Evolutionary conservation across 805 yeast genomes (phyloP).

Genomic region (Saturnispora dispora): DNA sequence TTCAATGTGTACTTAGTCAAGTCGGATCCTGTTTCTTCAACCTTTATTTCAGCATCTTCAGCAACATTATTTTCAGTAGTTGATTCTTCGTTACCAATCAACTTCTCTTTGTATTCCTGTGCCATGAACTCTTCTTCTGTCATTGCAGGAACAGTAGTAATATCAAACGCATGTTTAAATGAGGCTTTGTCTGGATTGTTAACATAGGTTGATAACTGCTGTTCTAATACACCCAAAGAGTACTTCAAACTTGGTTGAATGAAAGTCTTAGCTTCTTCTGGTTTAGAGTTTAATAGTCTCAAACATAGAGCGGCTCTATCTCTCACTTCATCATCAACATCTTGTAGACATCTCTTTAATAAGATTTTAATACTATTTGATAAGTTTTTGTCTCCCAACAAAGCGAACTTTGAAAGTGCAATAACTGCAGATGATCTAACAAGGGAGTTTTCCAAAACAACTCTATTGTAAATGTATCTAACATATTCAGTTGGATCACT

Average conservation of each 20-base stretch:
- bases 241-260: conserved; percentile 61
- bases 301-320: conserved; percentile 90
- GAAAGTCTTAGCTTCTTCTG: conserved; percentile 37
- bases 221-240: conserved; percentile 72
- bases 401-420: conserved; percentile 84
- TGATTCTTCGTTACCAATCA: conserved; percentile 24
- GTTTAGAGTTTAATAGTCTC: conserved; percentile 43
- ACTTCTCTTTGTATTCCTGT: conserved; percentile 48
- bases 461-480: conserved; percentile 93
- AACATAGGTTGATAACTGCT: conserved; percentile 64
- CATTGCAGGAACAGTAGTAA: conserved; percentile 53
- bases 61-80: conserved; percentile 19
- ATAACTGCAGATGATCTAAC: conserved; percentile 94
- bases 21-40: conserved; percentile 12
- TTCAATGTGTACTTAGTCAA: conserved; percentile 28
- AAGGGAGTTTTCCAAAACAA: conserved; percentile 89
- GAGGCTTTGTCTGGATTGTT: conserved; percentile 36
- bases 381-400: conserved; percentile 61
- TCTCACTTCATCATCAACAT: conserved; percentile 93
- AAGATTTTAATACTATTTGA: conserved; percentile 63
- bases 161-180: conserved; percentile 58
- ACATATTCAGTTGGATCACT: conserved; percentile 82
- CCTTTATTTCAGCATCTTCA: conserved; percentile 16
- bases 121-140: conserved; percentile 63
- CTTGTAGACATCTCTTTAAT: conserved; percentile 75